Conservation (phyloP, 305 asterid genomes). For the Stenogyne calaminthoides region DNA sequence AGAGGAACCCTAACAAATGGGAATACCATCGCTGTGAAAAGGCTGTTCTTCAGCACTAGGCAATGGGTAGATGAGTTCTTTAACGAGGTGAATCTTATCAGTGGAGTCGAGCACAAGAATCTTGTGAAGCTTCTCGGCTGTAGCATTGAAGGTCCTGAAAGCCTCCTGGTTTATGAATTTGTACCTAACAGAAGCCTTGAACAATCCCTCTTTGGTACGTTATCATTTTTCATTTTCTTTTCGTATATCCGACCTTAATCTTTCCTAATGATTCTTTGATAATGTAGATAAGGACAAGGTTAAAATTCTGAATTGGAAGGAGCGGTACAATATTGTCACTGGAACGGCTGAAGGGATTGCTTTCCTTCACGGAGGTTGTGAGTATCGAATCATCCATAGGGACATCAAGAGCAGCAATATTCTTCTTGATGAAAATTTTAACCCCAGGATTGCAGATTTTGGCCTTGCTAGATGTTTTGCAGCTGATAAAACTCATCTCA, state of each 20-base stretch:
- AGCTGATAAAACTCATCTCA: constrained; percentile 79
- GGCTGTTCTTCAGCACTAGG: constrained; percentile 80
- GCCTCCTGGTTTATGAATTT: constrained; percentile 81
- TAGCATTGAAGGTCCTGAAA: constrained; percentile 98
- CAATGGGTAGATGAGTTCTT: constrained; percentile 99
- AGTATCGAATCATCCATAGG: constrained; percentile 76
- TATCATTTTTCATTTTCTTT: neutral
- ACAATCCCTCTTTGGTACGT: constrained; percentile 63
- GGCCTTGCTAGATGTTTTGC: constrained; percentile 86
- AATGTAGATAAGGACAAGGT: constrained; percentile 53
- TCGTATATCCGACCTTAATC: neutral
- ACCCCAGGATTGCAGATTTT: constrained; percentile 85
- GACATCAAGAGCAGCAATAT: constrained; percentile 90
- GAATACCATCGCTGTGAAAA: constrained; percentile 74
- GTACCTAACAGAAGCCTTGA: constrained; percentile 82
- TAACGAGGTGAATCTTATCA: constrained; percentile 83
- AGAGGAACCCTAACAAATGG: constrained; percentile 72
- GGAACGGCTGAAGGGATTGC: constrained; percentile 93
- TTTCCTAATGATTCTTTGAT: neutral
- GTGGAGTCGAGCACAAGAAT: constrained; percentile 88
- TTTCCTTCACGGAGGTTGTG: constrained; percentile 73
- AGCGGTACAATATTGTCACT: constrained; percentile 58
- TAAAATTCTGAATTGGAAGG: constrained; percentile 69
- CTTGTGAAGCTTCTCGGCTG: constrained; percentile 96
- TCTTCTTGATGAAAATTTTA: constrained; percentile 68